Percentiles rank a stretch among this genome's conserved stretches.
phyloP scores from a whole-genome alignment of 305 asterid genomes.

The Fraxinus floribunda region DNA sequence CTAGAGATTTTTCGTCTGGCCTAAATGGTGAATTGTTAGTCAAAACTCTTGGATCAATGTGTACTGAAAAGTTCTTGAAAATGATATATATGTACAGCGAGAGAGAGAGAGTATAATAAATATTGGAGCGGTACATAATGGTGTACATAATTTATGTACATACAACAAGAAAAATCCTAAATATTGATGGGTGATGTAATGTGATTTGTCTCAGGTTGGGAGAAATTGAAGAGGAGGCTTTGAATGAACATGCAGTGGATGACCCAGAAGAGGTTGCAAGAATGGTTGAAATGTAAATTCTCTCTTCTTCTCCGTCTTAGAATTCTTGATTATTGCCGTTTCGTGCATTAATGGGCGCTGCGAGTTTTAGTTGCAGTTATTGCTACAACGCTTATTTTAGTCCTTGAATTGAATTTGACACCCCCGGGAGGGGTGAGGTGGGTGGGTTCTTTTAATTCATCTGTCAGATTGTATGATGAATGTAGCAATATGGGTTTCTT shows the following conservation, averaged over 20 bases:
- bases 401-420: conserved; percentile 30
- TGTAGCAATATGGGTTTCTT: neutral
- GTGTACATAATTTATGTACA: too few species aligned
- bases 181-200: conserved; percentile 19
- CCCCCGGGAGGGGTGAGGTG: neutral
- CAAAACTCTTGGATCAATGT: neutral
- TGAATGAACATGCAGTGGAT: conserved; percentile 44
- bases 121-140: neutral
- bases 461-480: neutral
- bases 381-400: conserved; percentile 33
- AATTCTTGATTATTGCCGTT: conserved; percentile 12
- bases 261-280: conserved; percentile 52
- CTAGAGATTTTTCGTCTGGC: conserved; percentile 15
- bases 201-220: conserved; percentile 33
- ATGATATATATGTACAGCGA: neutral
- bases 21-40: conserved; percentile 26
- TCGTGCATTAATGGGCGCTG: conserved; percentile 32
- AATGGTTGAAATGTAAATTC: conserved; percentile 66
- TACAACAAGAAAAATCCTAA: neutral
- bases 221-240: conserved; percentile 32
- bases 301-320: neutral
- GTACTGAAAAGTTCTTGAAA: conserved; percentile 3
- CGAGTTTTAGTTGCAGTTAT: conserved; percentile 32
- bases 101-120: neutral
- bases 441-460: neutral